A percentile compares a stretch with the other conserved stretches of the same genome.
Conservation (phyloP, 2,329 filamentous ascomycete species). For the Fusarium phyllophilum region DNA sequence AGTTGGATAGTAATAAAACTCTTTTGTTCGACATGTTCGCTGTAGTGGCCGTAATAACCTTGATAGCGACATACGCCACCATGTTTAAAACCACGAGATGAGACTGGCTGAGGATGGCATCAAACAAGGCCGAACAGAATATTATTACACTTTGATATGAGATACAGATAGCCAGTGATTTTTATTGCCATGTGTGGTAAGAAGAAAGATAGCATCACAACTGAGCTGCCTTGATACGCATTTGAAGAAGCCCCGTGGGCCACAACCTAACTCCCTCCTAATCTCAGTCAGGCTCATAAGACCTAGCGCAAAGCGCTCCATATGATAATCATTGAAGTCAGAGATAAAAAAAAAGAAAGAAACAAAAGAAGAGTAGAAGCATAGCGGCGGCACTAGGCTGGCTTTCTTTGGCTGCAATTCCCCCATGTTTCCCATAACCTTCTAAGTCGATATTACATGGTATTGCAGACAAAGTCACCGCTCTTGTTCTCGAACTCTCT, state of each 20-base stretch:
- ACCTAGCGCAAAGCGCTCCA: neutral
- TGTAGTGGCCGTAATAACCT: neutral
- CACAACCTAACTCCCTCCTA: neutral
- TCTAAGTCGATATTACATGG: fast-evolving
- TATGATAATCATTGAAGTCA: neutral
- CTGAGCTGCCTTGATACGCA: neutral
- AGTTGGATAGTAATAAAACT: fast-evolving
- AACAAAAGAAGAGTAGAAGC: no score
- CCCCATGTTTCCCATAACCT: fast-evolving
- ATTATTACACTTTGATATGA: neutral
- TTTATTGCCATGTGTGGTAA: neutral
- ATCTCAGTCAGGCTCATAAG: neutral
- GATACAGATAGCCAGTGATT: fast-evolving
- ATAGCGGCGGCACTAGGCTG: neutral
- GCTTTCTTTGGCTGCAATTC: neutral
- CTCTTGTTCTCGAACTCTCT: fast-evolving
- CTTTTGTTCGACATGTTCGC: neutral
- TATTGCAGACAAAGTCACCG: neutral
- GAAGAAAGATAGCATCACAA: fast-evolving
- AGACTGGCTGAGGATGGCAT: fast-evolving
- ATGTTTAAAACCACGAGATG: fast-evolving
- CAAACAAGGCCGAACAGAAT: neutral
- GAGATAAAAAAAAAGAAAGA: neutral
- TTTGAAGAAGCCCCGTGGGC: neutral
- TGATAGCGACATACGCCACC: neutral